phyloP scores from a whole-genome alignment of 2,329 filamentous ascomycete species.

The Aspergillus alliaceus region DNA sequence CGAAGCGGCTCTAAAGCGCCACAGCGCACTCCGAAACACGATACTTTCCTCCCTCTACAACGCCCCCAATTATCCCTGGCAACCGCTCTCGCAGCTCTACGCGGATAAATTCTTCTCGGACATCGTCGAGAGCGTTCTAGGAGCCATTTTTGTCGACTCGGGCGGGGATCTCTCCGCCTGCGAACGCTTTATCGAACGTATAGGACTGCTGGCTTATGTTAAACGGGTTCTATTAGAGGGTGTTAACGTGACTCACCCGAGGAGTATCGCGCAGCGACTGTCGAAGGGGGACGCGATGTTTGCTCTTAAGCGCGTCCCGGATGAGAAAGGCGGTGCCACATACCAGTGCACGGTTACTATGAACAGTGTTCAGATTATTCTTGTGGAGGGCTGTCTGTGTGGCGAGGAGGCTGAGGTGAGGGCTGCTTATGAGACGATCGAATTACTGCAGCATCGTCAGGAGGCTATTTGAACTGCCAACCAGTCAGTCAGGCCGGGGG shows the following conservation, averaged over 20 bases:
- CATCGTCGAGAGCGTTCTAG: slow-evolving; percentile 76
- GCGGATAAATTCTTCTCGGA: slow-evolving; percentile 81
- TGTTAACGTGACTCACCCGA: slow-evolving; percentile 61
- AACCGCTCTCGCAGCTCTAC: slow-evolving; percentile 62
- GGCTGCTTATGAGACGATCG: slow-evolving; percentile 22
- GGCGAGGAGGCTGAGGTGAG: slow-evolving; percentile 32
- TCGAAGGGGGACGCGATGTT: slow-evolving; percentile 37
- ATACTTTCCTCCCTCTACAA: slow-evolving; percentile 54
- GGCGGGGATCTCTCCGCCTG: slow-evolving; percentile 62
- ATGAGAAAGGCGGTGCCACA: slow-evolving; percentile 14
- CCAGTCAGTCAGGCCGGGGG: background rate
- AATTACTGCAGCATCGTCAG: slow-evolving; percentile 8
- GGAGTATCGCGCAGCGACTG: slow-evolving; percentile 65
- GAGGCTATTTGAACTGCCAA: background rate
- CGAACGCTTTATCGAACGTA: slow-evolving; percentile 56
- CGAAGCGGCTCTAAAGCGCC: slow-evolving; percentile 39
- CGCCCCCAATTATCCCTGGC: slow-evolving; percentile 71
- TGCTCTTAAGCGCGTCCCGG: slow-evolving; percentile 13
- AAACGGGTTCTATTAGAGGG: slow-evolving; percentile 58
- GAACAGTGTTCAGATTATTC: slow-evolving; percentile 15
- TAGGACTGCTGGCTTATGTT: slow-evolving; percentile 67
- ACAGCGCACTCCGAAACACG: slow-evolving; percentile 47
- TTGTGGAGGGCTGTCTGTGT: slow-evolving; percentile 25
- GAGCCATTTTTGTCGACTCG: slow-evolving; percentile 80
- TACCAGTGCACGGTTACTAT: slow-evolving; percentile 22